Evolutionary conservation across 169 alveolate genomes (phyloP), one percentile per base, ranked within the genome.

Genomic region (Eimeria acervulina): DNA sequence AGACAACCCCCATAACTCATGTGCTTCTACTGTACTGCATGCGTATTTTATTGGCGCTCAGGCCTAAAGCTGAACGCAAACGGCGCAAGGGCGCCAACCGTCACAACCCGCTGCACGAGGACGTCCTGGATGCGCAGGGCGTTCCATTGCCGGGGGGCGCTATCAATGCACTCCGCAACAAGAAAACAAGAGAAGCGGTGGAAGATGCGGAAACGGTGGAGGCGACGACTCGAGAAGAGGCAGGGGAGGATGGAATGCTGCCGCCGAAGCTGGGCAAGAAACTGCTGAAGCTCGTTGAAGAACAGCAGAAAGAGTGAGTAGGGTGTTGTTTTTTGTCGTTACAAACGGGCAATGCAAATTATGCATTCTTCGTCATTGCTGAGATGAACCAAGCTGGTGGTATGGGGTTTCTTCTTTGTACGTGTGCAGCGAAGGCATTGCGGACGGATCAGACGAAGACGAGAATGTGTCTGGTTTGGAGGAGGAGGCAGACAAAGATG

Each of bases 21-120:
- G n/a, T n/a, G n/a, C n/a, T n/a, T n/a, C n/a, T n/a, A n/a, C 26
- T 72, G 44, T 33, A 1, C 51, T 36, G 47, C 84, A 2, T 84
- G 40, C 12, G 89, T 8, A 31, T 23, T 13, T 40, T 55, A 23
- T 47, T 3, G 19, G 0, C 44, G 44, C 33, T 74, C 55, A 92
- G 95, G 95, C 92, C 95, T 40, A 76, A 92, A 33, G 85, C 88
- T 26, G 72, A 92, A 63, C 68, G 92, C 12, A 66, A 61, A 44
- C 44, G 88, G 85, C 95, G 95, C 85, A 92, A 76, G 38, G 85
- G 88, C 91, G 95, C 84, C 52, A 17, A 12, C 13, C 95, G 95
- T 31, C 95, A 92, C 74, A 92, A 92, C 36, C 95, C 95, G 10
- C 70, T 92, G 3, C 59, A 92, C 55, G 95, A 74, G 83, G 95